Evolutionary conservation across 2,329 filamentous ascomycete genomes (phyloP).

Genomic region (Berkeleyomyces basicola): DNA sequence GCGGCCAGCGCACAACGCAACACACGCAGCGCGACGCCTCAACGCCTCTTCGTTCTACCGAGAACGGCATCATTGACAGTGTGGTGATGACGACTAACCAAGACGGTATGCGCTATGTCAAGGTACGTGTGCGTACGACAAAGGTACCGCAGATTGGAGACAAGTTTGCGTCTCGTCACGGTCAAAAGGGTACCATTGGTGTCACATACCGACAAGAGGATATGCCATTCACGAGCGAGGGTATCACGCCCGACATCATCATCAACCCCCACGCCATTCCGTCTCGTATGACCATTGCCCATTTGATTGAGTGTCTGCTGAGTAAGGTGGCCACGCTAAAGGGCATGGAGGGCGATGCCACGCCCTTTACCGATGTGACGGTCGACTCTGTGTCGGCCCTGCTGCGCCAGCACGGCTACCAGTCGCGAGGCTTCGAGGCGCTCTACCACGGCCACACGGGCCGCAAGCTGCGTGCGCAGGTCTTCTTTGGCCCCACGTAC

Average conservation of each 20-base stretch:
- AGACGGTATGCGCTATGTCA: conserved; percentile 89
- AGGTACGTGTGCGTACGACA: conserved; percentile 91
- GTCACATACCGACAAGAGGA: conserved; percentile 96
- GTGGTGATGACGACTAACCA: conserved; percentile 89
- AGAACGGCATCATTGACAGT: conserved; percentile 90
- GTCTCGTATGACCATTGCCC: conserved; percentile 99
- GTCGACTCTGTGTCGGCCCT: conserved; percentile 83
- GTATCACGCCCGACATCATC: conserved; percentile 85
- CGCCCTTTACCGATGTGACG: conserved; percentile 93
- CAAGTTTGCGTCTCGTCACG: conserved; percentile 98
- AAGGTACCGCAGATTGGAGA: conserved; percentile 98
- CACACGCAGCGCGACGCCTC: conserved; percentile 93
- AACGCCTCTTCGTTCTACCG: conserved; percentile 83
- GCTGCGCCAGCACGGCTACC: conserved; percentile 78
- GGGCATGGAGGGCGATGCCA: conserved; percentile 92
- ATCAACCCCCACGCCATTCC: conserved; percentile 99
- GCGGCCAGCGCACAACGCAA: conserved; percentile 76
- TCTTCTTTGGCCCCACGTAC: conserved; percentile 95
- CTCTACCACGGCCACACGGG: conserved; percentile 99
- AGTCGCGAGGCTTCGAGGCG: conserved; percentile 91
- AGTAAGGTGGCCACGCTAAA: conserved; percentile 90
- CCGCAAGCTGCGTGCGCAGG: conserved; percentile 78
- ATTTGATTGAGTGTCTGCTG: conserved; percentile 96
- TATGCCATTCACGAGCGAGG: conserved; percentile 92
- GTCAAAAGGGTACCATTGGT: conserved; percentile 97